Conservation (phyloP, 805 yeast species). For the Sporopachydermia quercuum region DNA sequence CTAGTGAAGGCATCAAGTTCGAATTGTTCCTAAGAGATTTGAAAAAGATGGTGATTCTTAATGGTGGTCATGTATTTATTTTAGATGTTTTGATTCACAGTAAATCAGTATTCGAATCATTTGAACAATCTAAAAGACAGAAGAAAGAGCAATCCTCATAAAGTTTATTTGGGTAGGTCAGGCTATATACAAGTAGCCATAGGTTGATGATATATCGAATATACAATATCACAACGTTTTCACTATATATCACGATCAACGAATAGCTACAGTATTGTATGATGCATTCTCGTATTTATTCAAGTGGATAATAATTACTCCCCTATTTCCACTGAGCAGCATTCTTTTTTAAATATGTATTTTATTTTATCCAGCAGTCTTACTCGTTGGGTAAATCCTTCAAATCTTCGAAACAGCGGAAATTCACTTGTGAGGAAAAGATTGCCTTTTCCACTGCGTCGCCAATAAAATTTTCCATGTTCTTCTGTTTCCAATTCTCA, state of each 20-base stretch:
- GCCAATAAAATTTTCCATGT: neutral
- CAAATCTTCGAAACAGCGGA: slow-evolving; percentile 1
- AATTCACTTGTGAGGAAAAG: neutral
- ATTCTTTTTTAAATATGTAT: no score
- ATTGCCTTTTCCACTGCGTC: neutral
- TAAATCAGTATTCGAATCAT: slow-evolving; percentile 29
- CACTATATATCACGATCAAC: no score
- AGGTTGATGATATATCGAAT: no score
- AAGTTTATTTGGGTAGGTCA: no score
- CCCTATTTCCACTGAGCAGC: no score
- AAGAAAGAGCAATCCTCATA: slow-evolving; percentile 8
- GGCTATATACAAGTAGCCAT: no score
- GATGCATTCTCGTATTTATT: no score
- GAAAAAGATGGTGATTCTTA: slow-evolving; percentile 22
- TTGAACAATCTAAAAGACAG: slow-evolving; percentile 18
- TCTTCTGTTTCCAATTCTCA: neutral
- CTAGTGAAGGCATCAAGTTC: neutral
- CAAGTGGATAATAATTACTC: no score
- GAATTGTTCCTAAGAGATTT: neutral
- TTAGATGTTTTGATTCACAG: slow-evolving; percentile 42
- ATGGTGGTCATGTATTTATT: slow-evolving; percentile 44
- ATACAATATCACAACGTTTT: no score
- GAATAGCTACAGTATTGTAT: no score
- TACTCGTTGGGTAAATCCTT: no score
- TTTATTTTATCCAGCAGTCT: no score